These are phyloP conservation scores for Geotrichum restrictum DNA, from an alignment of 1,139 yeast species.

Conservation along the genomic window DNA sequence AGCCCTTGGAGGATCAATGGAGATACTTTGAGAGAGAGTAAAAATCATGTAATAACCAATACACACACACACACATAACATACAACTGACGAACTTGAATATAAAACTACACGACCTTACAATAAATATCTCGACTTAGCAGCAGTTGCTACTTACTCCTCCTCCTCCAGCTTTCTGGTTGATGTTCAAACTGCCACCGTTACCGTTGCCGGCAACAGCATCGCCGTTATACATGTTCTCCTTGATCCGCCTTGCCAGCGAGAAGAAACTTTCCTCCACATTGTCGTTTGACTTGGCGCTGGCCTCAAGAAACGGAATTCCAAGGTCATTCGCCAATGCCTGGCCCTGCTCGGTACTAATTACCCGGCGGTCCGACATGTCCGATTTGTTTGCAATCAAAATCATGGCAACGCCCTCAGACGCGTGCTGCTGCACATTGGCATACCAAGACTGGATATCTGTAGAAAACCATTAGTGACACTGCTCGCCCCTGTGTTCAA, in stretches of 20 bases:
- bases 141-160: slow-evolving; percentile 27
- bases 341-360: slow-evolving; percentile 88
- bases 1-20: slow-evolving; percentile 44
- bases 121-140: slow-evolving; percentile 21
- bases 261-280: slow-evolving; percentile 87
- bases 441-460: slow-evolving; percentile 80
- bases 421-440: slow-evolving; percentile 94
- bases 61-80: neutral
- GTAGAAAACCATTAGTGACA: slow-evolving; percentile 5
- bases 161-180: slow-evolving; percentile 21
- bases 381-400: slow-evolving; percentile 92
- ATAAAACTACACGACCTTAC: neutral
- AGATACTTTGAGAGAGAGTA: slow-evolving; percentile 31
- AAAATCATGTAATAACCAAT: neutral
- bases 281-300: slow-evolving; percentile 90
- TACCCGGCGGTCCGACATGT: slow-evolving; percentile 65
- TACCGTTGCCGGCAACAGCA: slow-evolving; percentile 26
- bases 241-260: slow-evolving; percentile 82
- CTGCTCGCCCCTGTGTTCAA: neutral
- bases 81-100: neutral
- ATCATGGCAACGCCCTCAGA: slow-evolving; percentile 91
- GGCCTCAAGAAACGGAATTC: slow-evolving; percentile 90
- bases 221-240: slow-evolving; percentile 55
- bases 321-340: slow-evolving; percentile 78
- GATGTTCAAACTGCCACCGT: slow-evolving; percentile 30